phyloP scores from a whole-genome alignment of 352 stramenopile species.

The Phytopythium delawarense region DNA sequence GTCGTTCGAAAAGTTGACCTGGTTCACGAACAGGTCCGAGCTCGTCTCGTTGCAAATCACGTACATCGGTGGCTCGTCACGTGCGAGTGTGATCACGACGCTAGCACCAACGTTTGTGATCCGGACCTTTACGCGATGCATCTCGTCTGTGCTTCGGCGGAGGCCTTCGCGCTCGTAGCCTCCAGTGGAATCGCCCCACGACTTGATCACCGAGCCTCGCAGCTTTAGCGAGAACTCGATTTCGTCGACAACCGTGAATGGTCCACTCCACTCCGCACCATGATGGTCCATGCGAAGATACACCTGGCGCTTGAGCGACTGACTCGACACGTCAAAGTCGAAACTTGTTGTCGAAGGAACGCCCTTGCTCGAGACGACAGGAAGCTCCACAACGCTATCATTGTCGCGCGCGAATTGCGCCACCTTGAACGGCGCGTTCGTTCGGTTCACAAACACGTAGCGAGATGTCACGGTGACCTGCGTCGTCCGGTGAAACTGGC shows the following conservation, averaged over 20 bases:
- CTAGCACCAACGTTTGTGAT: conserved; percentile 75
- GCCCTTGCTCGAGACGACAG: conserved; percentile 30
- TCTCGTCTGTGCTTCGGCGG: conserved; percentile 32
- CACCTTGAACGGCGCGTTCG: conserved; percentile 65
- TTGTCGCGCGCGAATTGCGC: conserved; percentile 60
- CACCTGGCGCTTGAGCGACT: conserved; percentile 43
- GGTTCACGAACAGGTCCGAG: conserved; percentile 66
- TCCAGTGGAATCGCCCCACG: conserved; percentile 42
- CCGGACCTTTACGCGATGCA: conserved; percentile 70
- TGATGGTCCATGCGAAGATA: conserved; percentile 77
- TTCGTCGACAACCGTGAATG: conserved; percentile 78
- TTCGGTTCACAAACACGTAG: conserved; percentile 88
- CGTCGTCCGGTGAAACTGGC: conserved; percentile 84
- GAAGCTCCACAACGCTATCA: conserved; percentile 64
- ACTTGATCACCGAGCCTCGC: conserved; percentile 42
- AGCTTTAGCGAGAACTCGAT: conserved; percentile 84
- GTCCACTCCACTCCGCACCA: conserved; percentile 75
- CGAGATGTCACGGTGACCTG: conserved; percentile 84
- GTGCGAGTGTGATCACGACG: conserved; percentile 75
- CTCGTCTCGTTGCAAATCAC: conserved; percentile 82
- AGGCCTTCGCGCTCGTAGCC: conserved; percentile 39
- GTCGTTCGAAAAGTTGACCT: conserved; percentile 65
- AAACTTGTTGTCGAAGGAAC: conserved; percentile 44
- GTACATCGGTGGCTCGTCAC: conserved; percentile 82
- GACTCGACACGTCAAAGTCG: conserved; percentile 64